Percentiles rank a stretch among this genome's conserved stretches.
Evolutionary conservation across 139 green algal species (phyloP).

Genomic region (Tetraselmis chui): DNA sequence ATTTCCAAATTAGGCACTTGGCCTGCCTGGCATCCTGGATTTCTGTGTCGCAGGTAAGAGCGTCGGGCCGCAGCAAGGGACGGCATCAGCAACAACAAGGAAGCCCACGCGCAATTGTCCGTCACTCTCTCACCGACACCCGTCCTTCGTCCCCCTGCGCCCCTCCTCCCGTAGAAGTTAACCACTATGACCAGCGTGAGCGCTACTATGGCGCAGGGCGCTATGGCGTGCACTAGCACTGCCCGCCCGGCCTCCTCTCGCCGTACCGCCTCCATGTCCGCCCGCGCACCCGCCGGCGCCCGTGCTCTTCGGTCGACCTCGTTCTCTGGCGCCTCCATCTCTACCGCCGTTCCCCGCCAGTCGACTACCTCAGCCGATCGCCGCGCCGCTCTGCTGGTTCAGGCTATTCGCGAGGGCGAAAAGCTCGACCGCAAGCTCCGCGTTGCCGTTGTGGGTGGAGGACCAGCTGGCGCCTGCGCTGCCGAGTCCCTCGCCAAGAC

Average conservation of each 20-base stretch:
- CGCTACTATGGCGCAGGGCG: background rate
- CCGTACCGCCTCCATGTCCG: background rate
- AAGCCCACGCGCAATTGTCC: background rate
- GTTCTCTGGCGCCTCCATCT: background rate
- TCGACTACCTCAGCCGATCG: constrained; percentile 10
- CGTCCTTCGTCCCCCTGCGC: no score
- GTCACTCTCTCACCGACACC: background rate
- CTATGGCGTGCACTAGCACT: background rate
- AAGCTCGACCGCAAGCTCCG: constrained; percentile 71
- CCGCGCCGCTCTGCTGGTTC: constrained; percentile 26
- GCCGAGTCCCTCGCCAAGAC: constrained; percentile 91
- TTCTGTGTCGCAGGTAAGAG: background rate
- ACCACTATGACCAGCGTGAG: background rate
- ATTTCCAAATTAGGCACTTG: background rate
- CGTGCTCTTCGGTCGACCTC: background rate
- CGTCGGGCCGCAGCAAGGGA: background rate
- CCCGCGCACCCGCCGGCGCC: no score
- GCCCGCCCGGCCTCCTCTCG: no score
- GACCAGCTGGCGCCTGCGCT: constrained; percentile 86
- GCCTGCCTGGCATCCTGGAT: background rate
- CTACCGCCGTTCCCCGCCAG: constrained; percentile 1
- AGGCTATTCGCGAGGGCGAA: constrained; percentile 63
- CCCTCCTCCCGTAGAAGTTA: no score
- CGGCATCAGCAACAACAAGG: background rate
- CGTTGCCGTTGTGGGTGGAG: constrained; percentile 92